Percentiles rank a stretch among this genome's conserved stretches.
These are phyloP conservation scores for Taxillus chinensis DNA, from an alignment of 164 flowering plant species.

Conservation along the genomic window DNA sequence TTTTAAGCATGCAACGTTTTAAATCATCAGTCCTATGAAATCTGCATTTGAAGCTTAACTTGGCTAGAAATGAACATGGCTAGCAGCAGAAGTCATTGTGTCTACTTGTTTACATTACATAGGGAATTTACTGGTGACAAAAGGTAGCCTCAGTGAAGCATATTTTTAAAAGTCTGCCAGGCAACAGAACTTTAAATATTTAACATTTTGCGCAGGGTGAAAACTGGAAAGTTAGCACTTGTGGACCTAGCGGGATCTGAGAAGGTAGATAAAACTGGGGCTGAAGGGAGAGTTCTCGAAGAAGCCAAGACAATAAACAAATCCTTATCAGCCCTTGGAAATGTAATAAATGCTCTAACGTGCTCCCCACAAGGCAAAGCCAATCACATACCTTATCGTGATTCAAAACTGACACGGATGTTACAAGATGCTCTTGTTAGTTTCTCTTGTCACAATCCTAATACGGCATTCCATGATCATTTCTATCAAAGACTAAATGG, in stretches of 20 bases:
- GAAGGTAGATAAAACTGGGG: conserved; percentile 84
- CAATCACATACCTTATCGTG: conserved; percentile 76
- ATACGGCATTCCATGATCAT: neutral
- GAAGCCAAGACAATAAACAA: conserved; percentile 92
- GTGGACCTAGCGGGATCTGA: conserved; percentile 95
- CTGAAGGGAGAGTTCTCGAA: conserved; percentile 84
- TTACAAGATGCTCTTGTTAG: conserved; percentile 77
- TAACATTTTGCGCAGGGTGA: conserved; percentile 27
- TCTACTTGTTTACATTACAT: conserved; percentile 51
- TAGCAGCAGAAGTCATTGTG: conserved; percentile 86
- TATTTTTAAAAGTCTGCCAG: no score
- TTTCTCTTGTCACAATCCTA: conserved; percentile 4
- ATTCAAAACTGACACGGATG: conserved; percentile 80
- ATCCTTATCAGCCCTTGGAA: conserved; percentile 81
- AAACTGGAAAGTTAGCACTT: conserved; percentile 61
- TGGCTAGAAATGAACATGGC: conserved; percentile 74
- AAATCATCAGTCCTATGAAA: neutral
- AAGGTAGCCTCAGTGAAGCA: conserved; percentile 24
- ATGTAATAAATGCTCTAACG: conserved; percentile 76
- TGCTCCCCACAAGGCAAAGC: conserved; percentile 38
- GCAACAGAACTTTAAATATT: neutral
- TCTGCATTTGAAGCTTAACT: conserved; percentile 17
- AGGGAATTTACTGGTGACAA: conserved; percentile 38
- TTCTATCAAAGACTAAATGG: neutral
- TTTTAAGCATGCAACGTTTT: no score